Evolutionary conservation across 1,139 yeast genomes (phyloP).

Genomic region (Diutina scorzettiae): DNA sequence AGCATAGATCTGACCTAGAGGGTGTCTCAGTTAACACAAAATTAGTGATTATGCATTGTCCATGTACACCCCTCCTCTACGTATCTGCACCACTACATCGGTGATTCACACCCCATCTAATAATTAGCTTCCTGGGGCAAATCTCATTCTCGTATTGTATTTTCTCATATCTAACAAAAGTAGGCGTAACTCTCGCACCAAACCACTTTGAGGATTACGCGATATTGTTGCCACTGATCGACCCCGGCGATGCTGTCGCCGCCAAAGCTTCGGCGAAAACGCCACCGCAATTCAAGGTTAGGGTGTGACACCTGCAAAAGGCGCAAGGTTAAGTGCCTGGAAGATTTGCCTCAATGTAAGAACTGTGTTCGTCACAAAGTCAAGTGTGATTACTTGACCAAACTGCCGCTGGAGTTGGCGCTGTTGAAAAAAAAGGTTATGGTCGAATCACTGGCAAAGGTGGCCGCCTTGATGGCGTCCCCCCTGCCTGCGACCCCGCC

Average conservation of each 20-base stretch:
- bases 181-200: too few relatives aligned
- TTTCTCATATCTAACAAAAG: too few relatives aligned
- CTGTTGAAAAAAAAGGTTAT: slow-evolving; percentile 10
- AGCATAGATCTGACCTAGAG: too few relatives aligned
- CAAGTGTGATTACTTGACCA: slow-evolving; percentile 30
- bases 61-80: too few relatives aligned
- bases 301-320: slow-evolving; percentile 37
- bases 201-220: too few relatives aligned
- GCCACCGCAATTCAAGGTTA: slow-evolving; percentile 14
- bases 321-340: slow-evolving; percentile 33
- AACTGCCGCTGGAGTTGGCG: slow-evolving; percentile 21
- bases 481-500: background rate
- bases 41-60: too few relatives aligned
- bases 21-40: too few relatives aligned
- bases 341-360: slow-evolving; percentile 29
- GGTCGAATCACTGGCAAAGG: background rate
- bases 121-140: too few relatives aligned
- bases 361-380: slow-evolving; percentile 33
- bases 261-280: slow-evolving; percentile 7
- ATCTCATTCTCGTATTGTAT: too few relatives aligned
- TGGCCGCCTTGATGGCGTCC: background rate
- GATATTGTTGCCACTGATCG: too few relatives aligned
- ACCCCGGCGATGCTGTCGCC: slow-evolving; percentile 4
- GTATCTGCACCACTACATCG: too few relatives aligned
- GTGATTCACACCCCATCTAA: too few relatives aligned